Percentiles rank a stretch among this genome's conserved stretches.
phyloP scores from a whole-genome alignment of 225 moss, liverwort and hornwort genomes.

The Polytrichum formosum region DNA sequence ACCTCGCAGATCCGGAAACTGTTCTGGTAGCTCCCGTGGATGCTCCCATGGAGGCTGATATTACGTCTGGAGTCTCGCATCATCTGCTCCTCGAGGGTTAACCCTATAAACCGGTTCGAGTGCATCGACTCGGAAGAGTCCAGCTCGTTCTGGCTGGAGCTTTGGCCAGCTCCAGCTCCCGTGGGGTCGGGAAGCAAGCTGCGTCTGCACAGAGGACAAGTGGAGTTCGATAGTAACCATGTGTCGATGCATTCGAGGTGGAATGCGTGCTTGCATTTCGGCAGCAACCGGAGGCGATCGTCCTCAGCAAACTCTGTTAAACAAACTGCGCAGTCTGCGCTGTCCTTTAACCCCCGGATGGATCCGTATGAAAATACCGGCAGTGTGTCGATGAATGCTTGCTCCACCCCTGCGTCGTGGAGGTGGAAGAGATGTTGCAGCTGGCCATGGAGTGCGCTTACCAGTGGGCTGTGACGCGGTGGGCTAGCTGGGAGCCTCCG shows the following conservation, averaged over 20 bases:
- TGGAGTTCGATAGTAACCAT: constrained; percentile 69
- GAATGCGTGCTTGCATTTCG: constrained; percentile 73
- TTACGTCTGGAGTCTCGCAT: constrained; percentile 19
- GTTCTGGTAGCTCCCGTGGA: constrained; percentile 53
- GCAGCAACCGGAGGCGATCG: constrained; percentile 54
- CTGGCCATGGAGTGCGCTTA: constrained; percentile 86
- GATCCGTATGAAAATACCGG: constrained; percentile 86
- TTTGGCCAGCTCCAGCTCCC: neutral
- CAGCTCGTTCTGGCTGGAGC: constrained; percentile 14
- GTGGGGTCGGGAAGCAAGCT: constrained; percentile 61
- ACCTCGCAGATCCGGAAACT: constrained; percentile 59
- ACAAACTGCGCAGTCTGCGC: constrained; percentile 77
- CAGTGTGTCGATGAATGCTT: constrained; percentile 83
- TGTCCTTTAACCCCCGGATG: constrained; percentile 78
- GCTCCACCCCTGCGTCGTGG: constrained; percentile 89
- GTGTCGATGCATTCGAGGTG: constrained; percentile 73
- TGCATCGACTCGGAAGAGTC: constrained; percentile 28
- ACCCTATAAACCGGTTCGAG: constrained; percentile 33
- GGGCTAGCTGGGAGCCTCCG: constrained; percentile 45
- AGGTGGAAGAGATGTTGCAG: constrained; percentile 90
- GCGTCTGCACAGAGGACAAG: constrained; percentile 66
- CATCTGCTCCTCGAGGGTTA: constrained; percentile 25
- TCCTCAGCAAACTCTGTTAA: constrained; percentile 62
- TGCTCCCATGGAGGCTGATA: constrained; percentile 40
- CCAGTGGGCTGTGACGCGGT: constrained; percentile 51